Percentiles rank a stretch among this genome's conserved stretches.
phyloP scores from a whole-genome alignment of 2,329 filamentous ascomycete species.

The Phoma herbarum region DNA sequence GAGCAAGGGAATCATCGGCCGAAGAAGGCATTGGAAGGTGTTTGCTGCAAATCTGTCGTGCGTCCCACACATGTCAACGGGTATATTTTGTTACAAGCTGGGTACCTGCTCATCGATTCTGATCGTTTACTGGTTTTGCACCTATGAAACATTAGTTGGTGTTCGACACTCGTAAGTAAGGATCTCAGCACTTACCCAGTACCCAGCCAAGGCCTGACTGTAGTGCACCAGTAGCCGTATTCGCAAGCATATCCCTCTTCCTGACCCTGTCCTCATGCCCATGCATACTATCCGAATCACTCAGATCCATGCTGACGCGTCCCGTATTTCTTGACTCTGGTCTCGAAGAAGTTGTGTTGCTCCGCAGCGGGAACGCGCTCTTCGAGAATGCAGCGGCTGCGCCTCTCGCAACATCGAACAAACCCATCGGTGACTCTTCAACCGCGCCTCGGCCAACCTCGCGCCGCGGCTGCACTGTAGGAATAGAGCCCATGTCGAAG shows the following conservation, averaged over 20 bases:
- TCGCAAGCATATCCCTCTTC: constrained; percentile 77
- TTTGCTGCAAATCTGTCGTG: background rate
- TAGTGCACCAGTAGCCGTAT: constrained; percentile 69
- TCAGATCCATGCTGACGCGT: constrained; percentile 41
- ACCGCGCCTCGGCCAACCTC: constrained; percentile 54
- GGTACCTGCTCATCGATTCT: constrained; percentile 5
- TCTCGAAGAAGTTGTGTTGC: constrained; percentile 22
- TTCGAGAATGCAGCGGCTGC: constrained; percentile 59
- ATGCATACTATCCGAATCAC: constrained; percentile 48
- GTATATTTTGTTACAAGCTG: background rate
- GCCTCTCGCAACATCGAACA: constrained; percentile 62
- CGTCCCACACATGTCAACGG: too few species aligned
- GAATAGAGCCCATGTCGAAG: constrained; percentile 49
- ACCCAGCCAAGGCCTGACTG: constrained; percentile 72
- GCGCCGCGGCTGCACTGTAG: constrained; percentile 50
- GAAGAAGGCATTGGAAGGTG: too few species aligned
- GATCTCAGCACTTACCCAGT: constrained; percentile 56
- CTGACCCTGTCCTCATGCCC: constrained; percentile 58
- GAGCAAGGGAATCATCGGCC: too few species aligned
- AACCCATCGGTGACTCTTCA: constrained; percentile 61
- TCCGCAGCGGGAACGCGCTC: constrained; percentile 57
- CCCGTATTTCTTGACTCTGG: constrained; percentile 20
- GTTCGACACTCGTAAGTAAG: background rate
- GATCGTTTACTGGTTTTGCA: constrained; percentile 41
- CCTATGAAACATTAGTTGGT: constrained; percentile 29